These are phyloP conservation scores for Phytopythium boreale DNA, from an alignment of 352 stramenopile genomes.

Conservation along the genomic window DNA sequence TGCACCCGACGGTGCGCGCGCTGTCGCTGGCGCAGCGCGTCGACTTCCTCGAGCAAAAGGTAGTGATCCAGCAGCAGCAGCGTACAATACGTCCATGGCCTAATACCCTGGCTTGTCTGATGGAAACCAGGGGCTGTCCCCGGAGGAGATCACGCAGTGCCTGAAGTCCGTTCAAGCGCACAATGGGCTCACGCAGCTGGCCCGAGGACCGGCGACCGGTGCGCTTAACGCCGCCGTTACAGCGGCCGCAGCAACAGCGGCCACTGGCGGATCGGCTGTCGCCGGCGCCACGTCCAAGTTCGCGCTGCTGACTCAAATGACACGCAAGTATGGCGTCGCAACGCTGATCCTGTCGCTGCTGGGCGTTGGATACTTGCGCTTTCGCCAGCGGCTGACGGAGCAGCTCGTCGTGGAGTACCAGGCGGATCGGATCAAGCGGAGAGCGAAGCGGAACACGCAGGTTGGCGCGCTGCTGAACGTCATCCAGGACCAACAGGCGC, in stretches of 20 bases:
- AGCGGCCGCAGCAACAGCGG: not conserved
- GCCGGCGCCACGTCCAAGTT: constrained; percentile 10
- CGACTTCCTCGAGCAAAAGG: constrained; percentile 73
- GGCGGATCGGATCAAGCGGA: constrained; percentile 16
- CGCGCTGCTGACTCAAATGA: constrained; percentile 17
- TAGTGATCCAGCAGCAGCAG: not conserved
- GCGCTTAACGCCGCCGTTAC: not conserved
- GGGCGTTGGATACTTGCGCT: constrained; percentile 30
- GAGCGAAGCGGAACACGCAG: constrained; percentile 13
- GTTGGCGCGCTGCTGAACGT: constrained; percentile 30
- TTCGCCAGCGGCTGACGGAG: constrained; percentile 19
- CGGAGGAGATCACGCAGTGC: constrained; percentile 61
- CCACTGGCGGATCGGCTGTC: not conserved
- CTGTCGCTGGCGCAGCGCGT: constrained; percentile 69
- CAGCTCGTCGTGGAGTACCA: constrained; percentile 25
- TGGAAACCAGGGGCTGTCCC: constrained; percentile 34
- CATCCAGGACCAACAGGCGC: constrained; percentile 37
- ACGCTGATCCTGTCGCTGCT: constrained; percentile 29
- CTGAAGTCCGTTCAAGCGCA: constrained; percentile 51
- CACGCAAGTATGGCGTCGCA: constrained; percentile 32
- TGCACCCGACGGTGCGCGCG: constrained; percentile 58
- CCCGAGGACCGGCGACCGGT: constrained; percentile 4
- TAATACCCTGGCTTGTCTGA: not conserved
- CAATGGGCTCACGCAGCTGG: constrained; percentile 51
- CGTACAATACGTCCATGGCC: not conserved